These are phyloP conservation scores for Globisporangium megalacanthum DNA, from an alignment of 352 stramenopile species.

Conservation along the genomic window DNA sequence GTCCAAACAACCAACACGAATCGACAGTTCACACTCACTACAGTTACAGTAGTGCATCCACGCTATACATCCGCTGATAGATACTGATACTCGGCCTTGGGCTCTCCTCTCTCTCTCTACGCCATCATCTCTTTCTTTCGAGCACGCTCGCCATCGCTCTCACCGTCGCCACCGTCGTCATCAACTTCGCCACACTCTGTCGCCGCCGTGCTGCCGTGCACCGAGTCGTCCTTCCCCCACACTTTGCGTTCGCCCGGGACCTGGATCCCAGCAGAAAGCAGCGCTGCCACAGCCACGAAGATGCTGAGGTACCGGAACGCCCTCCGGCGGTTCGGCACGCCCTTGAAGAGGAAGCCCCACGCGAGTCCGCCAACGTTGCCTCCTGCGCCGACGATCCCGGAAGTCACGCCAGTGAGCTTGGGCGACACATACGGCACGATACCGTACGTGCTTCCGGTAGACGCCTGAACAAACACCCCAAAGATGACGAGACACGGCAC, in stretches of 20 bases:
- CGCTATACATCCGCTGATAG: neutral
- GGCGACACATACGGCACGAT: slow-evolving; percentile 58
- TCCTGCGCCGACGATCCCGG: slow-evolving; percentile 34
- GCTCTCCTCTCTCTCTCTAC: neutral
- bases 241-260: slow-evolving; percentile 19
- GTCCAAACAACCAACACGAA: too few species aligned
- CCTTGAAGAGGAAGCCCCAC: slow-evolving; percentile 24
- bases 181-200: slow-evolving; percentile 13
- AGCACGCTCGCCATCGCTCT: too few species aligned
- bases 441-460: slow-evolving; percentile 40
- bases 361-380: slow-evolving; percentile 33
- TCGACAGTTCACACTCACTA: too few species aligned
- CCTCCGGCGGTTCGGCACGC: slow-evolving; percentile 12
- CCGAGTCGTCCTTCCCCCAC: slow-evolving; percentile 20
- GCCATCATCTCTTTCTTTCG: too few species aligned
- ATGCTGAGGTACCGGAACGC: slow-evolving; percentile 30
- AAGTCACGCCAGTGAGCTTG: slow-evolving; percentile 30
- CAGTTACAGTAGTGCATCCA: too few species aligned
- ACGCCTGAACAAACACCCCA: slow-evolving; percentile 82
- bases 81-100: neutral
- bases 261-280: slow-evolving; percentile 47
- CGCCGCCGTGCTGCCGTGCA: slow-evolving; percentile 14
- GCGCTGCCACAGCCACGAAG: slow-evolving; percentile 18
- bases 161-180: neutral
- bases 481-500: slow-evolving; percentile 84